Evolutionary conservation across 305 asterid species (phyloP).

Genomic region (Fraxinus latifolia): DNA sequence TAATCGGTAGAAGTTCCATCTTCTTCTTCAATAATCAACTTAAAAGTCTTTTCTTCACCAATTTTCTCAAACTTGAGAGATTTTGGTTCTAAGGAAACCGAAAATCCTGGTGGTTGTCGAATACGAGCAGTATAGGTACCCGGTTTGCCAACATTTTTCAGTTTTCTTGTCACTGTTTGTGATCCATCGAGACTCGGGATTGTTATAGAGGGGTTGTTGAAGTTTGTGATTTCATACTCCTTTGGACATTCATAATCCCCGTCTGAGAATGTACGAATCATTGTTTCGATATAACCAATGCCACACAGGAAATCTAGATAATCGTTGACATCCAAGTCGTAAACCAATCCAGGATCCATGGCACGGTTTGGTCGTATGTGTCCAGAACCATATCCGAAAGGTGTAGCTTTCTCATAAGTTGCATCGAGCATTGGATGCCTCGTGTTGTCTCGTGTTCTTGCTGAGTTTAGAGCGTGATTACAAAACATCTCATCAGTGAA

Average conservation of each 20-base stretch:
- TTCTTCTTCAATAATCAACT: conserved; percentile 6
- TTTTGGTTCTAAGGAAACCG: conserved; percentile 20
- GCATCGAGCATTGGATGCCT: conserved; percentile 8
- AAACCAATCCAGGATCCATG: conserved; percentile 30
- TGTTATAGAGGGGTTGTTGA: conserved; percentile 34
- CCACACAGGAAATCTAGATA: conserved; percentile 28
- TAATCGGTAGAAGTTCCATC: neutral
- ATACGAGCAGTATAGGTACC: conserved; percentile 27
- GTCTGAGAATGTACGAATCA: neutral
- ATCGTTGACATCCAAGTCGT: conserved; percentile 26
- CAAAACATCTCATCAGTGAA: neutral
- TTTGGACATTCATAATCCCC: conserved; percentile 11
- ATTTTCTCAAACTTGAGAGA: conserved; percentile 14
- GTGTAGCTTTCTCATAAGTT: conserved; percentile 9
- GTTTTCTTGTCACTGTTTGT: conserved; percentile 18
- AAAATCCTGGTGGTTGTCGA: conserved; percentile 24
- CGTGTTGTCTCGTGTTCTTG: conserved; percentile 21
- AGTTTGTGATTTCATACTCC: neutral
- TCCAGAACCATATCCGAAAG: conserved; percentile 28
- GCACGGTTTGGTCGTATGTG: conserved; percentile 23
- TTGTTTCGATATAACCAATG: conserved; percentile 13
- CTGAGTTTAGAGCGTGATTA: conserved; percentile 3
- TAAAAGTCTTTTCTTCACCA: conserved; percentile 27
- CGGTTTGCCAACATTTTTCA: conserved; percentile 30
- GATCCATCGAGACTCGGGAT: conserved; percentile 26